These are phyloP conservation scores for Aquilaria yunnanensis DNA, from an alignment of 345 rosid species.

Conservation along the genomic window DNA sequence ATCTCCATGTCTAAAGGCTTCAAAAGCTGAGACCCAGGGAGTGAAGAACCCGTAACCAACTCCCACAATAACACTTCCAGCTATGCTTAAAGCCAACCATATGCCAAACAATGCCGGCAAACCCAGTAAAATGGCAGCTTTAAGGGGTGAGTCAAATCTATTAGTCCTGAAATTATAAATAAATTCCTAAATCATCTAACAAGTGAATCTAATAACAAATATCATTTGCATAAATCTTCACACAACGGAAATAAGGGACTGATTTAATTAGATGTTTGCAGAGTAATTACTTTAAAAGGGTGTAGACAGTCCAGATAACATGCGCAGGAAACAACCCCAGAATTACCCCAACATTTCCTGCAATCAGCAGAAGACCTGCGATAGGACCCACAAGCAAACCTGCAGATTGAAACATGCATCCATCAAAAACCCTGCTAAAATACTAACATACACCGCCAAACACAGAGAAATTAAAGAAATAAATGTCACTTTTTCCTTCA, in stretches of 20 bases:
- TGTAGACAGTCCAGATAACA: conserved; percentile 57
- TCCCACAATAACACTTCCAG: conserved; percentile 56
- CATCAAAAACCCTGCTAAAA: conserved; percentile 5
- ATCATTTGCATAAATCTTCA: not conserved
- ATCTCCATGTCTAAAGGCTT: conserved; percentile 67
- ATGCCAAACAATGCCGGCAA: conserved; percentile 64
- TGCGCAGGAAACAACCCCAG: conserved; percentile 65
- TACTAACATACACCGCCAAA: conserved; percentile 1
- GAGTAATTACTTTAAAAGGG: conserved; percentile 46
- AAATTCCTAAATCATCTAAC: not conserved
- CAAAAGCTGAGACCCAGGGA: conserved; percentile 81
- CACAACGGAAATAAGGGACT: not conserved
- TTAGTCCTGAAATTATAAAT: conserved; percentile 39
- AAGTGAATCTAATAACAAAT: conserved; percentile 1
- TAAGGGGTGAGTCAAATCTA: conserved; percentile 53
- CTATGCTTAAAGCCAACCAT: conserved; percentile 70
- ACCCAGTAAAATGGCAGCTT: conserved; percentile 48
- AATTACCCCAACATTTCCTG: conserved; percentile 70
- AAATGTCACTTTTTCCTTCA: not conserved
- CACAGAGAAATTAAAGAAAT: conserved; percentile 5
- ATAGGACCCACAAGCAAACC: conserved; percentile 73
- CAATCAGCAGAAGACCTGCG: conserved; percentile 55
- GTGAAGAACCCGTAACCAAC: conserved; percentile 80
- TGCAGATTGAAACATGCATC: conserved; percentile 16
- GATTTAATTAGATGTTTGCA: no score